These are phyloP conservation scores for Debaryomycetaceae sp. DNA, from an alignment of 1,139 yeast species.

Conservation along the genomic window DNA sequence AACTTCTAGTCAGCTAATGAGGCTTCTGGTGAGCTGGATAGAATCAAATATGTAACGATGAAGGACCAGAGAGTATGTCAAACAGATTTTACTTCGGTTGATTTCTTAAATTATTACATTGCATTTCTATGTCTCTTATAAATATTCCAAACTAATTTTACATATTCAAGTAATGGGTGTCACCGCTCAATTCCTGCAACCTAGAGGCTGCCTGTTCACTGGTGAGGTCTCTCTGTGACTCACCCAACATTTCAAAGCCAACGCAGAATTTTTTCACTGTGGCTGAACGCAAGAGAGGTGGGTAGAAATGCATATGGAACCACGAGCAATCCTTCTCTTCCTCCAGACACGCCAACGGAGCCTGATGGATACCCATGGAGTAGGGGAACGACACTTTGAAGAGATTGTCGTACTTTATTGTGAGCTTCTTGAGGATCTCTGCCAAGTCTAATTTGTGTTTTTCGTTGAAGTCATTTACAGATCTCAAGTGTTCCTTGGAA, in stretches of 20 bases:
- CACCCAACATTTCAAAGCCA: conserved; percentile 77
- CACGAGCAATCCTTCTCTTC: conserved; percentile 47
- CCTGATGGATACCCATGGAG: conserved; percentile 80
- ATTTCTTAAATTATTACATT: too few relatives aligned
- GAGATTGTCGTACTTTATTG: conserved; percentile 68
- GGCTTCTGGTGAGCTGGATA: too few relatives aligned
- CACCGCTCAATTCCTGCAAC: conserved; percentile 44
- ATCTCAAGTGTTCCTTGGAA: conserved; percentile 51
- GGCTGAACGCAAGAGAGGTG: conserved; percentile 72
- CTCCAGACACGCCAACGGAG: conserved; percentile 47
- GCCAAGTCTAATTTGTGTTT: conserved; percentile 59
- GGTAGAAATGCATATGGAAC: conserved; percentile 78
- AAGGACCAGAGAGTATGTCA: too few relatives aligned
- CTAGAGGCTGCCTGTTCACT: conserved; percentile 71
- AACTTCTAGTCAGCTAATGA: too few relatives aligned
- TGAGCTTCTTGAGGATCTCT: conserved; percentile 47
- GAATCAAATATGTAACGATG: too few relatives aligned
- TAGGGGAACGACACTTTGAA: conserved; percentile 72
- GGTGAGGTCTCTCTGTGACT: conserved; percentile 75
- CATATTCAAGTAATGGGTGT: conserved; percentile 28
- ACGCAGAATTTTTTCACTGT: conserved; percentile 74
- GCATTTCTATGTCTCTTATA: too few relatives aligned
- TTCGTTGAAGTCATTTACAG: conserved; percentile 47
- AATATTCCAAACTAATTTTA: not conserved
- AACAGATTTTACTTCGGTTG: too few relatives aligned